Evolutionary conservation across 805 yeast genomes (phyloP), one percentile per base, ranked within the genome.

Genomic region (Candida namnaoensis): DNA sequence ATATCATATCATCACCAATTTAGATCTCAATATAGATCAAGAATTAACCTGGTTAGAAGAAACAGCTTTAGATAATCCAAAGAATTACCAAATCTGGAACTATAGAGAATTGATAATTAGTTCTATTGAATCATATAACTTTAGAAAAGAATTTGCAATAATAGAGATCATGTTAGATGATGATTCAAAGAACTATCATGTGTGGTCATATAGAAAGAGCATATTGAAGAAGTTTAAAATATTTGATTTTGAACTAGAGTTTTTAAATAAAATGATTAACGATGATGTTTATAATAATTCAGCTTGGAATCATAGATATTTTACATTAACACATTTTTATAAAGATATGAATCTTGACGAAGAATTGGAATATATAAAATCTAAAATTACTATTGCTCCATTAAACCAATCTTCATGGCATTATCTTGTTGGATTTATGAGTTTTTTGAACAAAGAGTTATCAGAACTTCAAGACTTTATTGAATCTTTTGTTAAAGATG

Each of bases 1-100:
- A 26, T 78, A 61, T 44, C 65, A 74, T 35, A 80, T 79, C 24
- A 52, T 82, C 24, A 51, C 54, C 24, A 49, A 61, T 28, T 46
- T 80, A 34, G 23, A 59, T 5, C 56, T 59, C 25, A 67, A 62
- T 26, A 47, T 68, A 24, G 51, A 64, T 12, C 62, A 67, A 13
- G 95, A 91, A 54, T 66, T 88, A 34, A 76, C 76, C 34, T 88
- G 96, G 96, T 71, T 88, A 47, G 93, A 86, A 52, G 68, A 68
- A 32, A 64, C 86, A 32, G 90, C 95, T 0, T 55, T 83, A 38
- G 79, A 73, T 11, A 82, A 84, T 58, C 83, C 90, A 35, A 93
- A 93, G 60, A 91, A 90, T 65, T 93, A 93, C 62, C 99, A 93
- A 60, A 82, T 91, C n/a, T 93, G 98, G 97, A 86, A 90, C 52